Percentiles rank a stretch among this genome's conserved stretches.
Conservation (phyloP, 2,329 filamentous ascomycete species). For the Penicillium sp. region DNA sequence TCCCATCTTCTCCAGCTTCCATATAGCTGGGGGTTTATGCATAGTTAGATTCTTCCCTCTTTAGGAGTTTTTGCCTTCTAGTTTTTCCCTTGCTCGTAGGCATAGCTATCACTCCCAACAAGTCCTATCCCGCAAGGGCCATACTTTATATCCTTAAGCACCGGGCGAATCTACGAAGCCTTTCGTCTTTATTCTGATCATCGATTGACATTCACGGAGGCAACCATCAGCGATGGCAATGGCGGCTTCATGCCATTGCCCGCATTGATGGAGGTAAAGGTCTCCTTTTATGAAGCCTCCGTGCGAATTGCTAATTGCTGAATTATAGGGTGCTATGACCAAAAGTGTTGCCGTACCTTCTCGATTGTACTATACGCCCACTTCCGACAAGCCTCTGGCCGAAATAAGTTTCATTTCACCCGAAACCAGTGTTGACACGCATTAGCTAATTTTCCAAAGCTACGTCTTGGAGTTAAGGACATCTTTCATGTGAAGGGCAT, state of each 20-base stretch:
- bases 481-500: conserved; percentile 57
- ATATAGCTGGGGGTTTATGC: too few relatives aligned
- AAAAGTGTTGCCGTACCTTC: conserved; percentile 54
- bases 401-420: conserved; percentile 41
- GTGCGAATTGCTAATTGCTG: not conserved
- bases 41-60: too few relatives aligned
- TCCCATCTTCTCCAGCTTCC: too few relatives aligned
- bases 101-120: too few relatives aligned
- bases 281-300: not conserved
- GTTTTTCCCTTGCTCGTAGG: too few relatives aligned
- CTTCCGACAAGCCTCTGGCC: conserved; percentile 53
- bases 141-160: conserved; percentile 46
- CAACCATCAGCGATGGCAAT: conserved; percentile 31
- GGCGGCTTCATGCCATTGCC: conserved; percentile 17
- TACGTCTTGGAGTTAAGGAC: conserved; percentile 59
- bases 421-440: not conserved
- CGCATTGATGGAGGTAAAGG: conserved; percentile 6
- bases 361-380: conserved; percentile 55
- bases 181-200: conserved; percentile 50
- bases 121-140: conserved; percentile 43
- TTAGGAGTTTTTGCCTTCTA: too few relatives aligned
- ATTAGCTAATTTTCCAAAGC: not conserved
- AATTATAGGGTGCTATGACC: conserved; percentile 20
- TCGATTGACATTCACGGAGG: conserved; percentile 49
- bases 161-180: conserved; percentile 47